Conservation (phyloP, 139 green algal genomes). For the Astrephomene gubernaculifera region DNA sequence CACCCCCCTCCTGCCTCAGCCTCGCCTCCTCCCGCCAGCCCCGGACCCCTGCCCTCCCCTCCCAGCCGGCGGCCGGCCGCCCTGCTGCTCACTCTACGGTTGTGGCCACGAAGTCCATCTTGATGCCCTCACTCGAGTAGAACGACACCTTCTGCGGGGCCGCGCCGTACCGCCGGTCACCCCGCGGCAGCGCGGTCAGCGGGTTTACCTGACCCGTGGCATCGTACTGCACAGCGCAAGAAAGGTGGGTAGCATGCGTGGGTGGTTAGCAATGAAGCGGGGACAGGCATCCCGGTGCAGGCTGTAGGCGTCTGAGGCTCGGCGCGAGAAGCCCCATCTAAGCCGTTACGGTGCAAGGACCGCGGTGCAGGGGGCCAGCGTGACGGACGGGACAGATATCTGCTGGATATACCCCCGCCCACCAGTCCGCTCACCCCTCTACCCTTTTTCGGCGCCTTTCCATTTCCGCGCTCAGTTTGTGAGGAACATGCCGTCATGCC, state of each 20-base stretch:
- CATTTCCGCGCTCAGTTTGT: background rate
- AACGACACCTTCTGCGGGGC: constrained; percentile 58
- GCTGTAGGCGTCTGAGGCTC: too few species aligned
- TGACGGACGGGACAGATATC: too few species aligned
- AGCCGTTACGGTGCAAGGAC: too few species aligned
- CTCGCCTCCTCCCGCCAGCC: background rate
- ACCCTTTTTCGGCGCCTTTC: background rate
- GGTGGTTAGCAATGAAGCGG: background rate
- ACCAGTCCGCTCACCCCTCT: too few species aligned
- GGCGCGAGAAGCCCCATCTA: too few species aligned
- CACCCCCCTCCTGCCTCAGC: background rate
- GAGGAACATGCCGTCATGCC: background rate
- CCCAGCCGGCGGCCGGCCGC: background rate
- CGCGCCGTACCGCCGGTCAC: constrained; percentile 22
- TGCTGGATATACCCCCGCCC: too few species aligned
- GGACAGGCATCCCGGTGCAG: too few species aligned
- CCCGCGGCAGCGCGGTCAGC: constrained; percentile 5
- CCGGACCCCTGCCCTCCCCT: background rate
- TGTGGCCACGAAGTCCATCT: constrained; percentile 52
- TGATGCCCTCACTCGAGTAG: constrained; percentile 41
- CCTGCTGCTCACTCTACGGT: constrained; percentile 45
- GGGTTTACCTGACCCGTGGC: constrained; percentile 53
- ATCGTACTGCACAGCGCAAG: constrained; percentile 11
- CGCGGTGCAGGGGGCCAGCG: too few species aligned
- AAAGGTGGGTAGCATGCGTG: background rate